phyloP scores from a whole-genome alignment of 148 eudicot genomes.

The Rhododendron ovatum region DNA sequence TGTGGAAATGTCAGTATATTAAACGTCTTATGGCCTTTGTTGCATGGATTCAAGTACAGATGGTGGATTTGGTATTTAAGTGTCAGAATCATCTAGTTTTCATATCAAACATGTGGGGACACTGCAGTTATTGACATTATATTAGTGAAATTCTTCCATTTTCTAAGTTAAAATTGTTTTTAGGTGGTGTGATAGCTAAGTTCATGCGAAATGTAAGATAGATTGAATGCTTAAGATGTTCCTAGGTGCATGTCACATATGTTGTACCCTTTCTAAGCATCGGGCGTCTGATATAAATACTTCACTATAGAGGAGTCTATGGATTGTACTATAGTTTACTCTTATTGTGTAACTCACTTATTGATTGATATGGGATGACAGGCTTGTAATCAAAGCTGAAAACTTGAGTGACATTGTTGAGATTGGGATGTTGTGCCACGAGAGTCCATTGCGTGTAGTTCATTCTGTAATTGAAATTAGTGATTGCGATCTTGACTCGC shows the following conservation, averaged over 20 bases:
- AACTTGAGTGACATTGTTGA: slow-evolving; percentile 57
- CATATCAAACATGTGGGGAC: not conserved
- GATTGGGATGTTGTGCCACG: slow-evolving; percentile 68
- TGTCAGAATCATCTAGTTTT: not conserved
- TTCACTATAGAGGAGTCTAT: not conserved
- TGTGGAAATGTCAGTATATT: not conserved
- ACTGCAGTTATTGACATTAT: not conserved
- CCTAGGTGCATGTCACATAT: not conserved
- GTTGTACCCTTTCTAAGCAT: not conserved
- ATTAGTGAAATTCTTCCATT: not conserved
- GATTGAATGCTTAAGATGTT: not conserved
- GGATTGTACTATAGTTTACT: not conserved
- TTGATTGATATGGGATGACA: slow-evolving; percentile 46
- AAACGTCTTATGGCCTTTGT: not conserved
- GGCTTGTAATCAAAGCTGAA: slow-evolving; percentile 71
- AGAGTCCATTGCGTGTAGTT: slow-evolving; percentile 63
- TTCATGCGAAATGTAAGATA: not conserved
- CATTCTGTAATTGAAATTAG: slow-evolving; percentile 53
- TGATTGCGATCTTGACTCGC: slow-evolving; percentile 50
- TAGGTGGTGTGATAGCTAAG: not conserved
- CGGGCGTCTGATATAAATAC: not conserved
- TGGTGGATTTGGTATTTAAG: not conserved
- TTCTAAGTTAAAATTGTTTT: not conserved
- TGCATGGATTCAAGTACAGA: not conserved
- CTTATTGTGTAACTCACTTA: slow-evolving; percentile 28